Base-by-base conservation (phyloP, 108 stramenopile genomes). In the Skeletonema costatum region DNA sequence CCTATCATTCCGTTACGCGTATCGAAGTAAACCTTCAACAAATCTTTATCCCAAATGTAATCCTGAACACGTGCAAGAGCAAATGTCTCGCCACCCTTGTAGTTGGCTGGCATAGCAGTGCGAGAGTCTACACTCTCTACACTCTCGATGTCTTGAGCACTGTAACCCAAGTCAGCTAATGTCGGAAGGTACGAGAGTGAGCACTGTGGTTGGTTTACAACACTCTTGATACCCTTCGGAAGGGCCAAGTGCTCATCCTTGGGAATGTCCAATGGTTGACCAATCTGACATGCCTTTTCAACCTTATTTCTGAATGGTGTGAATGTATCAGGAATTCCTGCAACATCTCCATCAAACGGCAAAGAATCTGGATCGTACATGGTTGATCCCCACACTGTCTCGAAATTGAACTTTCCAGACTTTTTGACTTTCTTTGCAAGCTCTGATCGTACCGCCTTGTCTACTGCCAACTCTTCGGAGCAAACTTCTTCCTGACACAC, bases 1-100 rank as follows among this genome's bases (percentile, higher is more conserved):
- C 99, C 99, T 32, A 98, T 78, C 96, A 99, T 93, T 1, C 98
- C 99, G 82, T 99, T 99, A 19, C 99, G 92, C 8, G 96, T 99
- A 69, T 96, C 94, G 73, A 97, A 97, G 90, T 99, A 99, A 5
- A 75, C 70, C 32, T 76, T 73, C 31, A 99, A 81, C 36, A 87
- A 60, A 74, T 99, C 98, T 66, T 93, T 87, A 21, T 95, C 93
- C 87, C 90, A 98, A 44, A 98, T 89, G 84, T 97, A 99, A 2
- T 89, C 84, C 32, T 96, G 74, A 36, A 99, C 87, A 6, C 99
- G 85, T 3, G 72, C 78, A 32, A 98, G 77, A 7, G 93, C 99
- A 13, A 84, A 95, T 8, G 92, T 86, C 78, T 99, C 98, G 7
- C 99, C 99, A 41, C 99, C 98, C 7, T 73, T 39, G 73, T 98